These are phyloP conservation scores for Epicoccum sorghinum DNA, from an alignment of 2,329 filamentous ascomycete genomes.

Conservation along the genomic window DNA sequence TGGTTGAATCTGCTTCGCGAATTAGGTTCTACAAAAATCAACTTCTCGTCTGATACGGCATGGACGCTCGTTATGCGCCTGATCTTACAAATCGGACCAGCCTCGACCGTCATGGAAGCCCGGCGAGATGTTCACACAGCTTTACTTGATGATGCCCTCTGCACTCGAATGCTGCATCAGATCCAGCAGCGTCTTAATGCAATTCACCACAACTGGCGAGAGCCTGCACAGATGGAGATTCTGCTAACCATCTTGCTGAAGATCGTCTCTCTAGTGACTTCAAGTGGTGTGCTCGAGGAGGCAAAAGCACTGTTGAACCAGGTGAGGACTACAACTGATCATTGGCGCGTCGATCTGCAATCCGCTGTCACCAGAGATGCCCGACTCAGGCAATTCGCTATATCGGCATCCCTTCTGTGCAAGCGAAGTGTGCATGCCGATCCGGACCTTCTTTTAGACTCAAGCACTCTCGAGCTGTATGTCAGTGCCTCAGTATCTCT, in stretches of 20 bases:
- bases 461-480: conserved; percentile 33
- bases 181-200: conserved; percentile 54
- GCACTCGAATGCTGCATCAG: conserved; percentile 54
- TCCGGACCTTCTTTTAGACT: background rate
- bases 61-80: conserved; percentile 59
- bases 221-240: conserved; percentile 63
- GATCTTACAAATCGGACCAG: conserved; percentile 62
- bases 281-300: conserved; percentile 13
- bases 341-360: conserved; percentile 60
- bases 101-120: conserved; percentile 15
- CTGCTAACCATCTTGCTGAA: conserved; percentile 60
- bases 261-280: conserved; percentile 36
- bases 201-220: conserved; percentile 64
- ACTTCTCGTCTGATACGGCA: conserved; percentile 63
- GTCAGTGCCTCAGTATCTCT: conserved; percentile 52
- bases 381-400: conserved; percentile 52
- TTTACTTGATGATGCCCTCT: conserved; percentile 60
- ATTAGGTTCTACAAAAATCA: conserved; percentile 61
- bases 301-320: conserved; percentile 45
- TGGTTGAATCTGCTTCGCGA: conserved; percentile 59
- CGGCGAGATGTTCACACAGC: conserved; percentile 57
- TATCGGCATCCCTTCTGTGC: conserved; percentile 65
- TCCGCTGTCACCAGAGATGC: conserved; percentile 48
- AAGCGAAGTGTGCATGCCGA: conserved; percentile 53
- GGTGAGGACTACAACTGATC: conserved; percentile 52